A percentile compares a stretch with the other conserved stretches of the same genome.
These are phyloP conservation scores for Proliferodiscus dingleyae DNA, from an alignment of 2,329 filamentous ascomycete species.

Conservation along the genomic window DNA sequence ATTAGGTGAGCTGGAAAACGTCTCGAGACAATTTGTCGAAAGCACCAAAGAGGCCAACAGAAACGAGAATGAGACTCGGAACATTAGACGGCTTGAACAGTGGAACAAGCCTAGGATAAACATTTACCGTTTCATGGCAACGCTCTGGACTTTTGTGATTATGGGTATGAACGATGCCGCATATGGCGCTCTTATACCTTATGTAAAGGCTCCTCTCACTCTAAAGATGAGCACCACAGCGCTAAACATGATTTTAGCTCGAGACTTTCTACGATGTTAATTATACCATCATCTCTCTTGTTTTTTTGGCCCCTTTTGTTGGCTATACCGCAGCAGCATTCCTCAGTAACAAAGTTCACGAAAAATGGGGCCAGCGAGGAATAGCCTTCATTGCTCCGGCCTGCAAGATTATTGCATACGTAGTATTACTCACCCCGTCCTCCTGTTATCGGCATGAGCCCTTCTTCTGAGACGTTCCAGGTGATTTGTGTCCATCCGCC, in stretches of 20 bases:
- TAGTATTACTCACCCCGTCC: constrained; percentile 34
- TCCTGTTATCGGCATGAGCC: neutral
- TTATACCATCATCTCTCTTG: constrained; percentile 59
- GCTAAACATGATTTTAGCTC: constrained; percentile 3
- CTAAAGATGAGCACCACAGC: neutral
- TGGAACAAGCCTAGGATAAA: constrained; percentile 62
- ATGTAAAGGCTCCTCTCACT: constrained; percentile 28
- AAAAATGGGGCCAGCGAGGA: constrained; percentile 56
- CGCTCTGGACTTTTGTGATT: constrained; percentile 57
- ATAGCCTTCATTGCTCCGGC: constrained; percentile 37
- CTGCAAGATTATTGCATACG: constrained; percentile 59
- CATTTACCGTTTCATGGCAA: constrained; percentile 52
- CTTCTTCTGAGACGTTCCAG: neutral
- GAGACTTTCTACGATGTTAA: constrained; percentile 52
- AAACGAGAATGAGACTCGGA: constrained; percentile 1
- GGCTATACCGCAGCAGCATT: constrained; percentile 62
- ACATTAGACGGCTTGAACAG: constrained; percentile 36
- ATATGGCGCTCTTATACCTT: constrained; percentile 37
- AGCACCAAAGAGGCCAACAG: constrained; percentile 9
- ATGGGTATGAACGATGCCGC: constrained; percentile 67
- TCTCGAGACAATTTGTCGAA: constrained; percentile 6
- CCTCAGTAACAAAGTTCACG: constrained; percentile 59
- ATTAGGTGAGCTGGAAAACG: neutral
- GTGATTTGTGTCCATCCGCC: constrained; percentile 61
- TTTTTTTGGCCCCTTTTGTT: constrained; percentile 62